phyloP scores from a whole-genome alignment of 495 filamentous ascomycete species.

The Terfezia boudieri region DNA sequence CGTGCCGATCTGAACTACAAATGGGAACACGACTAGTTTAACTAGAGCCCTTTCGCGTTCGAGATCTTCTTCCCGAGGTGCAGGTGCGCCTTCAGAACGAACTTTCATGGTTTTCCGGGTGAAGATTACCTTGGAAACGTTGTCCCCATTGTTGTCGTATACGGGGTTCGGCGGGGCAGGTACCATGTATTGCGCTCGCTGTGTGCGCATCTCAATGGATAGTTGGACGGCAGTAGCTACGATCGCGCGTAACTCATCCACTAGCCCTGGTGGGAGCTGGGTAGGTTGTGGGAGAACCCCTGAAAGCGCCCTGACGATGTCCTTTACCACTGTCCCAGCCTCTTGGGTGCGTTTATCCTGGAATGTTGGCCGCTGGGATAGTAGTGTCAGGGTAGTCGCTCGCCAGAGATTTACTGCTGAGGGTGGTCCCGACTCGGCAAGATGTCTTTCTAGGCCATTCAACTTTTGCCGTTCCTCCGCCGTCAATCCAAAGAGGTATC shows the following conservation, averaged over 20 bases:
- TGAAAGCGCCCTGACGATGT: constrained; percentile 56
- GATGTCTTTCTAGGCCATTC: constrained; percentile 72
- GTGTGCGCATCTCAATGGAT: constrained; percentile 88
- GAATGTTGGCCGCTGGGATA: constrained; percentile 55
- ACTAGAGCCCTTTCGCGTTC: constrained; percentile 56
- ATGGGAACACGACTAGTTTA: constrained; percentile 74
- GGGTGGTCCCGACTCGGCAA: constrained; percentile 63
- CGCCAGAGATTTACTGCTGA: constrained; percentile 86
- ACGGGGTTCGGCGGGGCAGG: constrained; percentile 84
- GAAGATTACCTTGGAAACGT: constrained; percentile 61
- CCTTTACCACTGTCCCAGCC: constrained; percentile 70
- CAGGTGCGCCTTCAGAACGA: constrained; percentile 36
- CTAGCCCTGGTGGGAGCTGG: constrained; percentile 47
- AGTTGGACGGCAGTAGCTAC: constrained; percentile 63
- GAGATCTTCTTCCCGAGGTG: constrained; percentile 48
- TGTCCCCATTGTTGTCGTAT: constrained; percentile 79
- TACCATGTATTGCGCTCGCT: constrained; percentile 93
- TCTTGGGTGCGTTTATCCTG: constrained; percentile 53
- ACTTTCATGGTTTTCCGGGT: constrained; percentile 87
- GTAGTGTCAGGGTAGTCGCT: constrained; percentile 71
- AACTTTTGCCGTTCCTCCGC: constrained; percentile 91
- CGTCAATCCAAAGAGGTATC: constrained; percentile 96
- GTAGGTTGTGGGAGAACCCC: constrained; percentile 63
- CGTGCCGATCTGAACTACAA: constrained; percentile 85
- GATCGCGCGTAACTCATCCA: constrained; percentile 61